phyloP scores from a whole-genome alignment of 2,329 filamentous ascomycete species.

The Colletotrichum limetticola region DNA sequence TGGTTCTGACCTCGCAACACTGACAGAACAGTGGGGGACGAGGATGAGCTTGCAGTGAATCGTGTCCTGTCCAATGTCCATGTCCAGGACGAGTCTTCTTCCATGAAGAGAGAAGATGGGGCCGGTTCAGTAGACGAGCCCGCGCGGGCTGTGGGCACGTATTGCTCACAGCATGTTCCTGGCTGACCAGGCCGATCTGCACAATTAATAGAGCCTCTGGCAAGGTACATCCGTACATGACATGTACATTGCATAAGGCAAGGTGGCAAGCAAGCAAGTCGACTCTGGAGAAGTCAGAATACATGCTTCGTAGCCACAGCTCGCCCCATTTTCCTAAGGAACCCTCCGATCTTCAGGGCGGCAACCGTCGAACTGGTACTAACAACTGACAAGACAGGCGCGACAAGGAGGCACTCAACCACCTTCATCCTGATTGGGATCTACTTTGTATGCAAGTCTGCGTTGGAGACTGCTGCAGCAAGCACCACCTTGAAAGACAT shows the following conservation, averaged over 20 bases:
- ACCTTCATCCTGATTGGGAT: background rate
- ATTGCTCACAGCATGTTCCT: slow-evolving; percentile 18
- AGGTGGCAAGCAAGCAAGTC: background rate
- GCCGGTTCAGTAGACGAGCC: background rate
- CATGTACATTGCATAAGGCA: background rate
- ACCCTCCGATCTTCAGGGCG: background rate
- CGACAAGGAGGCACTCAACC: background rate
- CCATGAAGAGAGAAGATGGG: background rate
- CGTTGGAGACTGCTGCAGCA: background rate
- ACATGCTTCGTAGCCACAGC: background rate
- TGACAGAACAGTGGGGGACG: slow-evolving; percentile 25
- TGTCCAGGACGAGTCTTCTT: no score
- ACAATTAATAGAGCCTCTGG: slow-evolving; percentile 24
- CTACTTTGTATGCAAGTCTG: background rate
- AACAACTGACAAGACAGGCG: background rate
- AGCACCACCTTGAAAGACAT: background rate
- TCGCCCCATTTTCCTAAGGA: background rate
- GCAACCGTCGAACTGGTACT: background rate
- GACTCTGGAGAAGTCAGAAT: background rate
- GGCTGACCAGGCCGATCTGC: slow-evolving; percentile 26
- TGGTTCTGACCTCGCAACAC: background rate
- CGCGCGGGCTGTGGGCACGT: slow-evolving; percentile 4
- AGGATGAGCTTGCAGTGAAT: slow-evolving; percentile 22
- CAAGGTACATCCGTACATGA: slow-evolving; percentile 16
- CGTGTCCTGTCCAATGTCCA: background rate